phyloP scores from a whole-genome alignment of 768 basidiomycete species.

The Gelatoporia subvermispora region DNA sequence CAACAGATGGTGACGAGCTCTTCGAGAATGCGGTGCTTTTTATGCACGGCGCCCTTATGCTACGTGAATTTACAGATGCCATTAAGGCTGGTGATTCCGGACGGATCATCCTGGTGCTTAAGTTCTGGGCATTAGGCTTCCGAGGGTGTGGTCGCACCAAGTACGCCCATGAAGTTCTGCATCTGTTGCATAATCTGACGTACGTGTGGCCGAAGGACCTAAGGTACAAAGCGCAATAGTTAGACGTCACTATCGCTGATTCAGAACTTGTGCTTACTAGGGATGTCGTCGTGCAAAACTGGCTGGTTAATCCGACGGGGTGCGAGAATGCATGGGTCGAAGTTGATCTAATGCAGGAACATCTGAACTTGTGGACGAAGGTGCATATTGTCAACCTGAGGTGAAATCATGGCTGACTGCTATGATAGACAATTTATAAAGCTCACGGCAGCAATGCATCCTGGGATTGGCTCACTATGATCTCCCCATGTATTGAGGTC shows the following conservation, averaged over 20 bases:
- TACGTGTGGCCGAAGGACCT: slow-evolving; percentile 24
- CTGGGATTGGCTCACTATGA: slow-evolving; percentile 30
- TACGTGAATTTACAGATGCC: slow-evolving; percentile 25
- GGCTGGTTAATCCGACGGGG: slow-evolving; percentile 32
- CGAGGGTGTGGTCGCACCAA: slow-evolving; percentile 29
- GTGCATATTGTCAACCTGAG: slow-evolving; percentile 9
- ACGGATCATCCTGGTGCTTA: slow-evolving; percentile 21
- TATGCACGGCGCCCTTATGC: slow-evolving; percentile 25
- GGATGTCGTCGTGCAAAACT: slow-evolving; percentile 26
- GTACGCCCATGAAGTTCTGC: slow-evolving; percentile 29
- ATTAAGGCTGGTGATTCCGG: slow-evolving; percentile 29
- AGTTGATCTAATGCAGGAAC: slow-evolving; percentile 31
- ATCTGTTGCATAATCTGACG: slow-evolving; percentile 23
- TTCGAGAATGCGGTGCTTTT: slow-evolving; percentile 22
- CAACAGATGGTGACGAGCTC: slow-evolving; percentile 7
- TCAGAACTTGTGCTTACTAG: slow-evolving; percentile 9
- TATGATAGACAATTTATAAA: slow-evolving; percentile 21
- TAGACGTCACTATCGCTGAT: neutral
- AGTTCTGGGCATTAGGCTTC: slow-evolving; percentile 24
- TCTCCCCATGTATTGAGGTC: slow-evolving; percentile 26
- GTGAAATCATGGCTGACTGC: neutral
- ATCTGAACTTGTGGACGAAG: slow-evolving; percentile 31
- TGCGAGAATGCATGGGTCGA: slow-evolving; percentile 23
- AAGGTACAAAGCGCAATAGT: slow-evolving; percentile 9
- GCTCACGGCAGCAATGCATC: slow-evolving; percentile 30